phyloP scores from a whole-genome alignment of 1,284 basidiomycete genomes.

The Irpex sp. region DNA sequence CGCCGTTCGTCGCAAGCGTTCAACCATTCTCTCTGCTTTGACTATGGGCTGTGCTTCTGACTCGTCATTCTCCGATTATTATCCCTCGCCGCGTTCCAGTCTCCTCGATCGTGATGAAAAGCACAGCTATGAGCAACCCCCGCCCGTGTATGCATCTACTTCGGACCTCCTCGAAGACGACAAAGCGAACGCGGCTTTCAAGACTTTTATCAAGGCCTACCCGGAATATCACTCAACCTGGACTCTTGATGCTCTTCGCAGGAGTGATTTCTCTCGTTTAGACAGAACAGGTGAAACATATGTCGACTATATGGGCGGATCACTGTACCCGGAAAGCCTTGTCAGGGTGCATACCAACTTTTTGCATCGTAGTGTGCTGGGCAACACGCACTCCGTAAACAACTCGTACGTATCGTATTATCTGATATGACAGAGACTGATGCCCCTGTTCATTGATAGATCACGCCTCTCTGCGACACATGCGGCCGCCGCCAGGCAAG shows the following conservation, averaged over 20 bases:
- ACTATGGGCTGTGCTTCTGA: constrained; percentile 27
- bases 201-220: constrained; percentile 33
- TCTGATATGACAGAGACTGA: background rate
- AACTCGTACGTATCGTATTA: constrained; percentile 48
- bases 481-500: constrained; percentile 62
- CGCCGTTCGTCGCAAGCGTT: constrained; percentile 23
- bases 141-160: constrained; percentile 27
- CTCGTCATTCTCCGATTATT: constrained; percentile 10
- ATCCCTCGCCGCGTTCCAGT: constrained; percentile 16
- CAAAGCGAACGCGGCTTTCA: constrained; percentile 24
- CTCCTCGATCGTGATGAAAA: constrained; percentile 23
- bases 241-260: constrained; percentile 62
- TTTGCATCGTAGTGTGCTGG: constrained; percentile 61
- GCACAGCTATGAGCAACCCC: constrained; percentile 24
- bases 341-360: constrained; percentile 66
- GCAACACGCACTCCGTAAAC: constrained; percentile 80
- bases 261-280: constrained; percentile 64
- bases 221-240: constrained; percentile 38
- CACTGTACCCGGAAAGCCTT: constrained; percentile 71
- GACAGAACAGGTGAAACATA: constrained; percentile 65
- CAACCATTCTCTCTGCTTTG: constrained; percentile 24
- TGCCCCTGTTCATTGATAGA: constrained; percentile 34
- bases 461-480: constrained; percentile 65
- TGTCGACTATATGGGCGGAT: constrained; percentile 81
- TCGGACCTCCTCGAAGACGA: constrained; percentile 28